A percentile compares a stretch with the other conserved stretches of the same genome.
These are phyloP conservation scores for Mycena epipterygia DNA, from an alignment of 768 basidiomycete species.

Conservation along the genomic window DNA sequence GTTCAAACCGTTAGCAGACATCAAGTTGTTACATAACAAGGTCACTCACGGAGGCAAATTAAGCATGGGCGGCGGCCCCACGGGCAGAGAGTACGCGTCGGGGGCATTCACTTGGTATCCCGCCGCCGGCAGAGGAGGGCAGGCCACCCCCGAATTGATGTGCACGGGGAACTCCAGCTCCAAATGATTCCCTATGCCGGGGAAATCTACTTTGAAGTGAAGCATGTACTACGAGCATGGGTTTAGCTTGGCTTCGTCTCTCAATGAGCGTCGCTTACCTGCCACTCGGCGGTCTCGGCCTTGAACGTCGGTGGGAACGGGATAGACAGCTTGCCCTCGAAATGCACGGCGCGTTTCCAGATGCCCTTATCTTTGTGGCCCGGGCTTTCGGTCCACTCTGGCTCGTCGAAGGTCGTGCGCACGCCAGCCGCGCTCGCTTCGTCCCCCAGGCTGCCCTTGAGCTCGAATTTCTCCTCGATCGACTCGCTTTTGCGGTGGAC, in stretches of 20 bases:
- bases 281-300: constrained; percentile 27
- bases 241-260: not conserved
- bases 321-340: constrained; percentile 27
- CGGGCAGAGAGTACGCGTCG: constrained; percentile 23
- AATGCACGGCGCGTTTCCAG: constrained; percentile 31
- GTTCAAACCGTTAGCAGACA: not conserved
- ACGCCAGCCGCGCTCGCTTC: not conserved
- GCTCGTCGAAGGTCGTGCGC: constrained; percentile 23
- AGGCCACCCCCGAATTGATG: constrained; percentile 27
- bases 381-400: constrained; percentile 13
- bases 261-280: constrained; percentile 7
- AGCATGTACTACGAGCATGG: constrained; percentile 16
- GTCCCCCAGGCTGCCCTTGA: constrained; percentile 31
- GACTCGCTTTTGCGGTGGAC: not conserved
- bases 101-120: constrained; percentile 12
- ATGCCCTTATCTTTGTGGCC: constrained; percentile 27
- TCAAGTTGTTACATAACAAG: not conserved
- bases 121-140: constrained; percentile 17
- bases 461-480: constrained; percentile 16
- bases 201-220: constrained; percentile 27
- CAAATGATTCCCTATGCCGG: constrained; percentile 32
- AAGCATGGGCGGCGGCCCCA: constrained; percentile 32
- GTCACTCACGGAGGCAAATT: constrained; percentile 22
- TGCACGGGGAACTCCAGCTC: constrained; percentile 32
- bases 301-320: constrained; percentile 25